Evolutionary conservation across 73 alveolate species (phyloP), one percentile per base, ranked within the genome.

Genomic region (Paramecium sexaurelia): DNA sequence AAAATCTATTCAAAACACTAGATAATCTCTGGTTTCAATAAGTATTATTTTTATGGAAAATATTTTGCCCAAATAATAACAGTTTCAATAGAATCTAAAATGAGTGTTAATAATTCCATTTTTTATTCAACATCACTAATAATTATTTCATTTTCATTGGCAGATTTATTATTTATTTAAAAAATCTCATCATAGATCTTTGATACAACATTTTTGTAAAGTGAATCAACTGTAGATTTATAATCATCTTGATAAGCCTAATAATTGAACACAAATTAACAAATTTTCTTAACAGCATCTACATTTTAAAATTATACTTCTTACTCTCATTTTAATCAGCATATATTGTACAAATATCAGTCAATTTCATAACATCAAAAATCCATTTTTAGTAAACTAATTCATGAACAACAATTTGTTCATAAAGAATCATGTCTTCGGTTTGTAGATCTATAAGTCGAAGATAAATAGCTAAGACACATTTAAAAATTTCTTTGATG

Each of bases 281-380:
- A 61, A 32, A 61, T 61, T 61, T 32, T 61, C 43, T 61, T 61
- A 2, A 61, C 43, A 61, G 45, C 39, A 61, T 26, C 83, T 61
- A 61, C 4, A 24, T 24, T 61, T 17, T 51, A 51, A 5, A 61
- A 32, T 29, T 0, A 61, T 56, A 3, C 20, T 61, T 61, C 20
- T 29, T 61, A 61, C 83, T 24, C 11, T 61, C 83, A 11, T 61
- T 61, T 61, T 61, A 8, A 0, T 61, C 45, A 6, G 29, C 47
- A 61, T 61, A 61, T 61, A 61, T 61, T 51, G 67, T 51, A n/a
- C 86, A 35, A 15, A 78, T 22, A 78, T 78, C 90, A 78, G 90
- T 78, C 75, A 78, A 43, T 78, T 78, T 78, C 40, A 78, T 41
- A 6, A 78, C 29, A 24, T 78, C 90, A 29, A 78, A 78, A 17